phyloP scores from a whole-genome alignment of 225 moss, liverwort and hornwort genomes.

The Physcomitrellopsis africana region DNA sequence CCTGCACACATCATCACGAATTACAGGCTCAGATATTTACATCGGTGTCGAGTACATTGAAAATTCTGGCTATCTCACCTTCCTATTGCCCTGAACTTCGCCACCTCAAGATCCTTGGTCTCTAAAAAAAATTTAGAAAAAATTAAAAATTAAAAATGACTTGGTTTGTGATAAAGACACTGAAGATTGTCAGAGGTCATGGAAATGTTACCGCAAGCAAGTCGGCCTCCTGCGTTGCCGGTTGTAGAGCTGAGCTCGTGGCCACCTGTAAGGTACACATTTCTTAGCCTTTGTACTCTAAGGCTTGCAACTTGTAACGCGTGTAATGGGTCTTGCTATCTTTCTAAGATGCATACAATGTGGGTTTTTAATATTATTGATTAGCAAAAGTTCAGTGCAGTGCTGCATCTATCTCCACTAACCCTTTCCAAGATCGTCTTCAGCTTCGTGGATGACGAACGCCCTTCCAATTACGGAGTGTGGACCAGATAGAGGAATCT shows the following conservation, averaged over 20 bases:
- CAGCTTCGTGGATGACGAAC: constrained; percentile 52
- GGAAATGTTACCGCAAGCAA: constrained; percentile 51
- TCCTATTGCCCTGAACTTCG: no score
- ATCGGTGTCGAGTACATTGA: background rate
- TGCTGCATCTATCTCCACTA: background rate
- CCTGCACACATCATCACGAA: constrained; percentile 11
- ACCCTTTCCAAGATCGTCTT: constrained; percentile 65
- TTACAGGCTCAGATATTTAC: background rate
- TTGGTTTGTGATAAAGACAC: no score
- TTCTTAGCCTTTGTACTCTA: background rate
- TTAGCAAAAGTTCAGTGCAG: background rate
- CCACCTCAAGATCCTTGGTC: no score
- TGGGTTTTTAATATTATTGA: background rate
- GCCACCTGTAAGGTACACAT: constrained; percentile 29
- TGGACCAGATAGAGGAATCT: constrained; percentile 52
- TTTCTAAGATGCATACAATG: no score
- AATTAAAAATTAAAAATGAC: no score
- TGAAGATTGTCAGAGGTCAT: background rate
- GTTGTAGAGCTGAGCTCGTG: constrained; percentile 55
- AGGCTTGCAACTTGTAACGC: no score
- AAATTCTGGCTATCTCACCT: background rate
- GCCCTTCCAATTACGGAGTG: constrained; percentile 58
- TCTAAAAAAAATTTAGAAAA: no score
- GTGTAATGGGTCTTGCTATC: background rate
- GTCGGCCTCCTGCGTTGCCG: constrained; percentile 54